phyloP scores from a whole-genome alignment of 352 stramenopile species.

The Globisporangium polare region DNA sequence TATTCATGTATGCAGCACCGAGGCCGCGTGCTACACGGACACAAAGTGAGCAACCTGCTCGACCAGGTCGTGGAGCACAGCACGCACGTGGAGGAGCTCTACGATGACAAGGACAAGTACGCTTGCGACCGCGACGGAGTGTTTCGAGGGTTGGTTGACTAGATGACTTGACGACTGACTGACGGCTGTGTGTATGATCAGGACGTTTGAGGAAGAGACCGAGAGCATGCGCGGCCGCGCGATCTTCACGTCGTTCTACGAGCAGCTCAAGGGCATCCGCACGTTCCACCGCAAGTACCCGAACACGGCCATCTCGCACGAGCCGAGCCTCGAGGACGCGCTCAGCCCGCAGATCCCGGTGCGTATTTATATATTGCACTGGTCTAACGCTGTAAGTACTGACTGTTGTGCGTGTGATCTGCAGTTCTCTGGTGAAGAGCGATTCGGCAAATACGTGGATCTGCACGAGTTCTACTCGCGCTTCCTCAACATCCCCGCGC shows the following conservation, averaged over 20 bases:
- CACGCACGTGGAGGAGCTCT: slow-evolving; percentile 71
- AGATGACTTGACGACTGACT: background rate
- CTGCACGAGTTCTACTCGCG: slow-evolving; percentile 78
- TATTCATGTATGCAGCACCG: slow-evolving; percentile 44
- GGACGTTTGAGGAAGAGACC: slow-evolving; percentile 74
- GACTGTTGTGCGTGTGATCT: slow-evolving; percentile 1
- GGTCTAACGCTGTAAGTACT: background rate
- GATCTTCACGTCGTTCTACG: slow-evolving; percentile 88
- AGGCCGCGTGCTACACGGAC: slow-evolving; percentile 69
- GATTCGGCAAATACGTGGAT: slow-evolving; percentile 89
- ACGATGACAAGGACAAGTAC: slow-evolving; percentile 78
- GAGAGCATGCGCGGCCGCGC: slow-evolving; percentile 70
- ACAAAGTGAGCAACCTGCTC: slow-evolving; percentile 82
- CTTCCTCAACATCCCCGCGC: slow-evolving; percentile 71
- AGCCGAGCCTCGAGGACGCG: slow-evolving; percentile 53
- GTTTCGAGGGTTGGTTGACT: background rate
- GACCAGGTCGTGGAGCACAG: slow-evolving; percentile 67
- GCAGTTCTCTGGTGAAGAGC: slow-evolving; percentile 87
- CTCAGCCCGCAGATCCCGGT: slow-evolving; percentile 62
- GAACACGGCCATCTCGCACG: slow-evolving; percentile 58
- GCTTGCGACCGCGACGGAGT: slow-evolving; percentile 10
- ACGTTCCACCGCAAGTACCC: slow-evolving; percentile 85
- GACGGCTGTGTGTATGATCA: slow-evolving; percentile 13
- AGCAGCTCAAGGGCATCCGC: slow-evolving; percentile 82
- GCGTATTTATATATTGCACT: slow-evolving; percentile 7